These are phyloP conservation scores for Gymnopus androsaceus DNA, from an alignment of 1,284 basidiomycete species.

Conservation along the genomic window DNA sequence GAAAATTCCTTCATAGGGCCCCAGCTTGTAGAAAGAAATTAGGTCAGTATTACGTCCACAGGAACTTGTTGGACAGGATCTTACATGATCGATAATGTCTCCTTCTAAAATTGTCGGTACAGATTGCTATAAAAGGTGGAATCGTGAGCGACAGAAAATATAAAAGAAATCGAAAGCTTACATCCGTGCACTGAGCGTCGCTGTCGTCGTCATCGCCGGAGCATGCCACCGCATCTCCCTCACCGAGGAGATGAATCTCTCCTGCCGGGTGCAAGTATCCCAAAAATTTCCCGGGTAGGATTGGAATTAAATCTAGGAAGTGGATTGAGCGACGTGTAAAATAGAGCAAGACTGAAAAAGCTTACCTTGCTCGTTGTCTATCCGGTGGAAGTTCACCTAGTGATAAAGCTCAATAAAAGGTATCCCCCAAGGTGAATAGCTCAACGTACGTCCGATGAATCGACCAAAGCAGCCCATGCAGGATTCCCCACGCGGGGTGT, in stretches of 20 bases:
- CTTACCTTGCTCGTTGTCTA: constrained; percentile 51
- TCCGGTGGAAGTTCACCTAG: constrained; percentile 46
- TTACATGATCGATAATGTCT: constrained; percentile 11
- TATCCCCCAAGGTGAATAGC: constrained; percentile 32
- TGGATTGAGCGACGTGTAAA: background rate
- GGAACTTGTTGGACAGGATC: too few relatives aligned
- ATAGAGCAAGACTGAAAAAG: constrained; percentile 30
- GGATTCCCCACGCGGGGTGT: constrained; percentile 38
- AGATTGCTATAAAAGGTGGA: background rate
- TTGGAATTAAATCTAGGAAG: constrained; percentile 32
- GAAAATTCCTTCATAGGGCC: constrained; percentile 2
- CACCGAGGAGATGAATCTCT: constrained; percentile 42
- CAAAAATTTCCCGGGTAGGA: constrained; percentile 31
- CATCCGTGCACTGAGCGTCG: background rate
- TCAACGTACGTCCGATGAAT: constrained; percentile 22
- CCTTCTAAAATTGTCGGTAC: constrained; percentile 9
- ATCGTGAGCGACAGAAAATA: background rate
- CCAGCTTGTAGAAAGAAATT: background rate
- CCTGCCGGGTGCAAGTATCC: constrained; percentile 44
- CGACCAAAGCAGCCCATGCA: constrained; percentile 1
- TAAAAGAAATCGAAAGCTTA: background rate
- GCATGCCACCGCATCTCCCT: constrained; percentile 34
- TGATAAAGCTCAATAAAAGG: constrained; percentile 32
- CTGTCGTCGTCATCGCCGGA: constrained; percentile 27
- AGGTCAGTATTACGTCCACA: background rate